Base-by-base conservation (phyloP, 768 basidiomycete species). In the Polyporus arcularius region DNA sequence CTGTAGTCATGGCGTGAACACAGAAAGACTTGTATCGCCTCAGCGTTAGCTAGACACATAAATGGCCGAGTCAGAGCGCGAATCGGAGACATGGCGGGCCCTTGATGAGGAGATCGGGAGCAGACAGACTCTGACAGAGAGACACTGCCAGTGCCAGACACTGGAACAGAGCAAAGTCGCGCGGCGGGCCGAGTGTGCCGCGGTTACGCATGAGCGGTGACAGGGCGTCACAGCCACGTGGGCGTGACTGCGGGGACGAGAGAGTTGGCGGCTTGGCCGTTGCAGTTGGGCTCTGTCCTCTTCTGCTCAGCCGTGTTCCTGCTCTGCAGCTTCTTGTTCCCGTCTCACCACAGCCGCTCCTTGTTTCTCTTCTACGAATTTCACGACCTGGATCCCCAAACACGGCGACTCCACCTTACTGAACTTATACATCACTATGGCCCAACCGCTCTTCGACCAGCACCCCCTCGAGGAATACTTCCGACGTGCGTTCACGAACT, bases 381-480 rank as follows among this genome's bases (percentile, higher is more conserved):
- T 60, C 28, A 64, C 63, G 63, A 60, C 59, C 58, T 45, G 46
- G 49, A 53, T 28, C 40, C 18, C 32, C 14, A 7, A 4, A 39
- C 31, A 57, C 43, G 26, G 53, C 50, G 48, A 46, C 48, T 43
- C 51, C 53, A 49, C 15, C 39, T 31, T 53, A 57, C 42, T 57
- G 3, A 42, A 53, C 58, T 49, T 41, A 58, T 57, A 28, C 39
- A 52, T 56, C 55, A 51, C 53, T 60, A 92, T 92, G 90, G 90
- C 90, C 39, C 87, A 91, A 78, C 80, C 90, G 59, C 72, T 90
- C 62, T 90, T 89, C 74, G 86, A 90, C 65, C 85, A 89, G 62
- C 88, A 90, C 67, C 90, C 90, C 45, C 80, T 92, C 45, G 84
- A 87, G 67, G 81, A 85, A 66, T 92, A 92, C 73, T 76, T 92